Evolutionary conservation across 768 basidiomycete species (phyloP), one percentile per base, ranked within the genome.

Genomic region (Cystofilobasidium bisporidii): DNA sequence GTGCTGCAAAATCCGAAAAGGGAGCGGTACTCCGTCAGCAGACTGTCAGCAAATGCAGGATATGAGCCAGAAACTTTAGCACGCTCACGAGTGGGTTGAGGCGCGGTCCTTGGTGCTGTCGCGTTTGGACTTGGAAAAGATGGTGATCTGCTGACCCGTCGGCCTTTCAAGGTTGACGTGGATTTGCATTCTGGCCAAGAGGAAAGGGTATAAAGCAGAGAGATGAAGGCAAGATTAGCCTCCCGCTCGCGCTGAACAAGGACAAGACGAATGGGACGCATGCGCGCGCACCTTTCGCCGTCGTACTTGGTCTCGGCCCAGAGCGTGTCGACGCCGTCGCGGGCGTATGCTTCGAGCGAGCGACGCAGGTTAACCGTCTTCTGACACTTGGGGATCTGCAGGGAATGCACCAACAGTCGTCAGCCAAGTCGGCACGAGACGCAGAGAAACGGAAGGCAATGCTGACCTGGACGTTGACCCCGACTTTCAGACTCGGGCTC

Each of bases 251-350:
- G n/a, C n/a, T n/a, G n/a, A n/a, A n/a, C n/a, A n/a, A n/a, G n/a
- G n/a, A n/a, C n/a, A n/a, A n/a, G n/a, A n/a, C n/a, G n/a, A n/a
- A n/a, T n/a, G n/a, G n/a, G n/a, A n/a, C n/a, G n/a, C n/a, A n/a
- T n/a, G n/a, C n/a, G n/a, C n/a, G 53, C 75, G 43, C 22, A 79
- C 80, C 92, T 82, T 76, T 94, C 91, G 14, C 92, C 92, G 67
- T 94, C 92, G 75, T 93, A 93, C 76, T 97, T 97, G 0, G 86
- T 91, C 78, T 97, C 92, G 1, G 87, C 88, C 84, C 87, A 93
- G 12, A 91, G 79, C 32, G 74, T 76, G 1, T 36, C 32, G 72
- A 55, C 14, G 45, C 56, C 55, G 61, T 68, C 77, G 43, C 74
- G 40, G 26, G 65, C 43, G 66, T 87, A 78, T 63, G 79, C 75